A percentile compares a stretch with the other conserved stretches of the same genome.
These are phyloP conservation scores for Alloteropsis semialata DNA, from an alignment of 176 grass and related monocot genomes.

Conservation along the genomic window DNA sequence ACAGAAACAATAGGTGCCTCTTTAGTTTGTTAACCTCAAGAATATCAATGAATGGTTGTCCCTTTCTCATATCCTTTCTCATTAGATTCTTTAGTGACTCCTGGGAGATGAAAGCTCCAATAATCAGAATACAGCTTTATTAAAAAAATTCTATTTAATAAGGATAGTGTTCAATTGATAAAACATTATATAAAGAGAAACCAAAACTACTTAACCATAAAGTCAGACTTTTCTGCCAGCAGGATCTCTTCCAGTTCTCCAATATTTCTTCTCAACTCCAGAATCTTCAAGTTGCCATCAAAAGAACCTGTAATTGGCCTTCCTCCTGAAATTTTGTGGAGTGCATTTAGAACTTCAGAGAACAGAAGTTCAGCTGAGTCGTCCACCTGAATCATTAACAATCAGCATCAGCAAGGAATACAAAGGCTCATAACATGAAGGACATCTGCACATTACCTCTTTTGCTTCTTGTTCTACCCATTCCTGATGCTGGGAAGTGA, in stretches of 20 bases:
- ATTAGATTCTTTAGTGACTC: conserved; percentile 60
- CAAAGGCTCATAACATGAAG: conserved; percentile 4
- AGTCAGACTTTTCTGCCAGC: conserved; percentile 67
- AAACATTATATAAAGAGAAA: conserved; percentile 36
- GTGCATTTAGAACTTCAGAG: conserved; percentile 66
- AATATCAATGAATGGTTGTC: conserved; percentile 72
- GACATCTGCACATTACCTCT: conserved; percentile 47
- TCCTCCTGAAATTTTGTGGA: conserved; percentile 64
- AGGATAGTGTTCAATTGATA: neutral
- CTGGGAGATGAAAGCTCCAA: conserved; percentile 51
- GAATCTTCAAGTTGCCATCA: conserved; percentile 71
- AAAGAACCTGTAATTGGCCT: conserved; percentile 65
- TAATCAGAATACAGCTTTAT: conserved; percentile 30
- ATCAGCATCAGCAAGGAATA: conserved; percentile 35
- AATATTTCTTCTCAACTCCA: conserved; percentile 70
- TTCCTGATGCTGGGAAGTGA: conserved; percentile 89
- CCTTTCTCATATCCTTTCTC: conserved; percentile 64
- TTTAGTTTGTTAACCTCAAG: conserved; percentile 91
- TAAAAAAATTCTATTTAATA: conserved; percentile 1
- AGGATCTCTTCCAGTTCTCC: conserved; percentile 76
- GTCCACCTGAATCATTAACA: conserved; percentile 57
- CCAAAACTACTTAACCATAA: conserved; percentile 56
- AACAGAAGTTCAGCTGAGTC: conserved; percentile 64
- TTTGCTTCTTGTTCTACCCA: conserved; percentile 93
- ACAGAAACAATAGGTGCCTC: conserved; percentile 73